Evolutionary conservation across 768 basidiomycete genomes (phyloP).

Genomic region (Ramaria sp.): DNA sequence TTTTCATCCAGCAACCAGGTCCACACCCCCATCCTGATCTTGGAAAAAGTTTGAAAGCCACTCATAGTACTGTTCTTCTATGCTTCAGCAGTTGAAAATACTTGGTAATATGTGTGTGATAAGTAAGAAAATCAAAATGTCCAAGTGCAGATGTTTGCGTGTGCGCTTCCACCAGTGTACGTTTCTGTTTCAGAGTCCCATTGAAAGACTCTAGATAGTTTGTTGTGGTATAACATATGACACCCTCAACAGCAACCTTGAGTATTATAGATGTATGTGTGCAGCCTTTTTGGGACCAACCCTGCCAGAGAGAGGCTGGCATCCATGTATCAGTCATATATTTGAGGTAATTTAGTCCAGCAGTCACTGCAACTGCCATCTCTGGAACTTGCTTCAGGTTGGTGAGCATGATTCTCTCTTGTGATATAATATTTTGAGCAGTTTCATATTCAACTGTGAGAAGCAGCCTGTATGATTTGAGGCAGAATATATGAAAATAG

Average conservation of each 20-base stretch:
- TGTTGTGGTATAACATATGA: too few species aligned
- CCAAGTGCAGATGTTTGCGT: constrained; percentile 20
- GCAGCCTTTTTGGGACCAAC: constrained; percentile 22
- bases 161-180: constrained; percentile 18
- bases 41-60: neutral
- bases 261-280: constrained; percentile 17
- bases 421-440: neutral
- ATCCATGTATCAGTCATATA: constrained; percentile 12
- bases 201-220: constrained; percentile 28
- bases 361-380: neutral
- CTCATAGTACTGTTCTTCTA: neutral
- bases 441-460: neutral
- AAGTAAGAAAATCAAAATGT: neutral
- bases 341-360: neutral
- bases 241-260: constrained; percentile 12
- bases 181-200: constrained; percentile 20
- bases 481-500: too few species aligned
- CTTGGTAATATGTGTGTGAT: neutral
- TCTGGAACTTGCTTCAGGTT: neutral
- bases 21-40: neutral
- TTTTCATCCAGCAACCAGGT: neutral
- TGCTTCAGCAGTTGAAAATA: neutral
- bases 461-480: neutral
- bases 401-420: neutral
- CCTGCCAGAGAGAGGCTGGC: constrained; percentile 15